Conservation (phyloP, 2,329 filamentous ascomycete species). For the Tolypocladium endophyticum region DNA sequence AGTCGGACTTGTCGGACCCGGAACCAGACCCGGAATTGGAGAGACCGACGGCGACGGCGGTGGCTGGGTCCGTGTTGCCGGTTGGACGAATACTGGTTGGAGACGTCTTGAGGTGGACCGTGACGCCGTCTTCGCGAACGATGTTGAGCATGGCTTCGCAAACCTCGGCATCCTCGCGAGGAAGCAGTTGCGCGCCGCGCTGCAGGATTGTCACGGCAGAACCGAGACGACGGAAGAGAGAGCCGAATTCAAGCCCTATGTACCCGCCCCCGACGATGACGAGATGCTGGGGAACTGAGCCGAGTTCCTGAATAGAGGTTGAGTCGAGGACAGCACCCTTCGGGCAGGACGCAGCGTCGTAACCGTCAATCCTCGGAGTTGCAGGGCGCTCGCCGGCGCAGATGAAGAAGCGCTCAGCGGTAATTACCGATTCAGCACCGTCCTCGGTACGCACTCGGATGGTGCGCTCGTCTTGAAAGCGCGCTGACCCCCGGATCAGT, state of each 20-base stretch:
- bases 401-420: constrained; percentile 31
- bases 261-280: constrained; percentile 43
- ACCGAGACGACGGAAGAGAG: constrained; percentile 39
- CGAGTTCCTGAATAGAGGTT: constrained; percentile 36
- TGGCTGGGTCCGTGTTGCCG: constrained; percentile 1
- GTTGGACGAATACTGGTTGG: constrained; percentile 15
- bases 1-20: constrained; percentile 8
- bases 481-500: constrained; percentile 32
- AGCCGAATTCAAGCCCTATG: constrained; percentile 42
- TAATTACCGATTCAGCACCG: constrained; percentile 21
- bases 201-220: constrained; percentile 38
- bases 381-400: constrained; percentile 34
- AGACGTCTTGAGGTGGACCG: constrained; percentile 25
- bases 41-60: constrained; percentile 9
- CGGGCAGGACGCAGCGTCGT: constrained; percentile 13
- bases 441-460: constrained; percentile 21
- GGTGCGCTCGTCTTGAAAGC: constrained; percentile 28
- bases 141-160: constrained; percentile 30
- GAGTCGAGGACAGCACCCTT: constrained; percentile 27
- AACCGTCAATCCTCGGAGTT: constrained; percentile 22
- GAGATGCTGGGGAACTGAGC: constrained; percentile 33
- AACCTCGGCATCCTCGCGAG: constrained; percentile 37
- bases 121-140: constrained; percentile 33
- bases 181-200: constrained; percentile 28
- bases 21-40: constrained; percentile 7